A percentile compares a stretch with the other conserved stretches of the same genome.
Conservation (phyloP, 768 basidiomycete genomes). For the Tremella yokohamensis region DNA sequence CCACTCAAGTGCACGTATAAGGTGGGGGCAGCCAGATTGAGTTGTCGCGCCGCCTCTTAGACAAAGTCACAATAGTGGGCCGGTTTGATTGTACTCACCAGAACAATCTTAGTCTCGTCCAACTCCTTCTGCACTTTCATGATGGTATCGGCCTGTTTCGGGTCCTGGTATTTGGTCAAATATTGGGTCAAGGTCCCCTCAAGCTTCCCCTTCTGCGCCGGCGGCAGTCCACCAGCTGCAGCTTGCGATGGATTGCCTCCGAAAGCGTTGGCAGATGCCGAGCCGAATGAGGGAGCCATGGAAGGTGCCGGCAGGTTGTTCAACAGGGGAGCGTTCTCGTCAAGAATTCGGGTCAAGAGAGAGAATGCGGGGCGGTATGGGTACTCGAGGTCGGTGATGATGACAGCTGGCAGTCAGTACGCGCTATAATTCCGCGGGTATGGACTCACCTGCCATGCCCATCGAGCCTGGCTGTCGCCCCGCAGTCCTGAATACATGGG, state of each 20-base stretch:
- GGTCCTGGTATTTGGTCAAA: conserved; percentile 91
- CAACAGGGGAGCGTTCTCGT: conserved; percentile 81
- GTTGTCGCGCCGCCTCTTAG: not conserved
- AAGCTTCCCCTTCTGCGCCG: conserved; percentile 57
- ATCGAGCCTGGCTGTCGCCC: conserved; percentile 59
- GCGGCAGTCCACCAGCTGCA: conserved; percentile 64
- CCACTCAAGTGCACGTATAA: too few species aligned
- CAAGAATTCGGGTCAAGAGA: conserved; percentile 82
- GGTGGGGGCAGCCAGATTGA: too few species aligned
- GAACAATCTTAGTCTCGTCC: conserved; percentile 97
- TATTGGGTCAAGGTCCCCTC: conserved; percentile 58
- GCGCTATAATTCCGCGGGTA: not conserved
- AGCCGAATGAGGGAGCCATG: conserved; percentile 35
- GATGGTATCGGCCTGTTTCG: conserved; percentile 92
- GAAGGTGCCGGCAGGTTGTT: conserved; percentile 39
- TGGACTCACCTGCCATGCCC: conserved; percentile 64
- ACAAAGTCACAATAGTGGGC: not conserved
- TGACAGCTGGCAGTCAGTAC: conserved; percentile 60
- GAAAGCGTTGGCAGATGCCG: conserved; percentile 36
- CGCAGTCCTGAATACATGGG: conserved; percentile 88
- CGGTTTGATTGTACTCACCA: conserved; percentile 72
- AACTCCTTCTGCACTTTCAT: conserved; percentile 97
- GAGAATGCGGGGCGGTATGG: conserved; percentile 96
- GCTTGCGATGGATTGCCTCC: conserved; percentile 47
- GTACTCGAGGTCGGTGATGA: conserved; percentile 93